phyloP scores from a whole-genome alignment of 176 grass and related monocot genomes.

The Puccinellia tenuiflora region DNA sequence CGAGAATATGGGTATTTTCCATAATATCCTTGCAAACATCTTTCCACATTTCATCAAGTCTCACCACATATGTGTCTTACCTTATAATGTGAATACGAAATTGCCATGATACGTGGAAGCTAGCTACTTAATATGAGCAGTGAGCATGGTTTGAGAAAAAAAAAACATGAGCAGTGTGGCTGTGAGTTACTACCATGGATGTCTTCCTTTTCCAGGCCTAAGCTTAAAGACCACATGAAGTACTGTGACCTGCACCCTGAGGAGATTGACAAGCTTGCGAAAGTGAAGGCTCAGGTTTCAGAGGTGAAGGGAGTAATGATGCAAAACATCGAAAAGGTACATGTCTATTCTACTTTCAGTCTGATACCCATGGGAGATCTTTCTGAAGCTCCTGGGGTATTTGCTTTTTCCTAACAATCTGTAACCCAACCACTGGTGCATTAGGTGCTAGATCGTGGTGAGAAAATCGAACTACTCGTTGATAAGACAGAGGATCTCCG shows the following conservation, averaged over 20 bases:
- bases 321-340: slow-evolving; percentile 90
- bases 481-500: slow-evolving; percentile 88
- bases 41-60: neutral
- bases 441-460: slow-evolving; percentile 78
- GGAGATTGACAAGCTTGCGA: slow-evolving; percentile 78
- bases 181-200: neutral
- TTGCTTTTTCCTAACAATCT: neutral
- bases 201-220: slow-evolving; percentile 39
- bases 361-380: neutral
- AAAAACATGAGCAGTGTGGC: too few relatives aligned
- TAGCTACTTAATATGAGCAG: neutral
- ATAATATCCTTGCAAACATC: neutral
- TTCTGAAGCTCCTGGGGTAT: neutral
- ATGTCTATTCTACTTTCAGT: neutral
- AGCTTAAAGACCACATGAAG: slow-evolving; percentile 87
- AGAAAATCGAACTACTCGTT: slow-evolving; percentile 85
- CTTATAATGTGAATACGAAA: neutral
- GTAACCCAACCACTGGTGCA: neutral
- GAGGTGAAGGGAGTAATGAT: slow-evolving; percentile 96
- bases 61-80: neutral
- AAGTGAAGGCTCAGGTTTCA: slow-evolving; percentile 89
- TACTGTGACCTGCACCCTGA: slow-evolving; percentile 79
- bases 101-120: neutral
- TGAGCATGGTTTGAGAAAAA: neutral
- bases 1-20: slow-evolving; percentile 73